These are phyloP conservation scores for Boletus eberwhitei DNA, from an alignment of 768 basidiomycete species.

Conservation along the genomic window DNA sequence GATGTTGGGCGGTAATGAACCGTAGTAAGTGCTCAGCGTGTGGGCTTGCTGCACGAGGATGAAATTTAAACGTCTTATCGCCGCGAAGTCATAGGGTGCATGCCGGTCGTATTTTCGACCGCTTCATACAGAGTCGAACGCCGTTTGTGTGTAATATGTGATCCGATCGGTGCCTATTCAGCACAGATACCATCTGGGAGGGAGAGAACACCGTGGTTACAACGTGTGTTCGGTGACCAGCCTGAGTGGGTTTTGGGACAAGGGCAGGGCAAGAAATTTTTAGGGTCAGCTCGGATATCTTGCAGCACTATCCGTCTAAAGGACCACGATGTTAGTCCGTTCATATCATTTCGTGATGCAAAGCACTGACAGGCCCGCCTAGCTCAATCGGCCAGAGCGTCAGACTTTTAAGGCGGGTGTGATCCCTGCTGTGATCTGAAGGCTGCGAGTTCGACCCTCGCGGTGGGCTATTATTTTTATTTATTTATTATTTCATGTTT, in stretches of 20 bases:
- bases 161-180: neutral
- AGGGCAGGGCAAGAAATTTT: neutral
- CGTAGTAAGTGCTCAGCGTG: neutral
- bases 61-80: constrained; percentile 8
- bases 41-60: neutral
- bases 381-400: constrained; percentile 64
- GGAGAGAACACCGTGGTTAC: neutral
- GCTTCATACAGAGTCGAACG: neutral
- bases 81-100: neutral
- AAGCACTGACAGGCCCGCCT: constrained; percentile 39
- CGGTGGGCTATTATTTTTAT: constrained; percentile 58
- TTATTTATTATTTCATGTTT: no score
- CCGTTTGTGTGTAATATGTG: neutral
- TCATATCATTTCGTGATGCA: fast-evolving
- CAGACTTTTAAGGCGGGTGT: constrained; percentile 44
- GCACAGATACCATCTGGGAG: neutral
- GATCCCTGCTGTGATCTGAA: constrained; percentile 50
- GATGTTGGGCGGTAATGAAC: constrained; percentile 23
- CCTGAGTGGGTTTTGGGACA: neutral
- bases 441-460: constrained; percentile 86
- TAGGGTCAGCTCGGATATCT: neutral
- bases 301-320: no score
- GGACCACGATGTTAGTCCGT: neutral
- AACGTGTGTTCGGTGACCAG: constrained; percentile 3
- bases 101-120: neutral